Base-by-base conservation (phyloP, 768 basidiomycete species). In the Boletus tylopilopsis region DNA sequence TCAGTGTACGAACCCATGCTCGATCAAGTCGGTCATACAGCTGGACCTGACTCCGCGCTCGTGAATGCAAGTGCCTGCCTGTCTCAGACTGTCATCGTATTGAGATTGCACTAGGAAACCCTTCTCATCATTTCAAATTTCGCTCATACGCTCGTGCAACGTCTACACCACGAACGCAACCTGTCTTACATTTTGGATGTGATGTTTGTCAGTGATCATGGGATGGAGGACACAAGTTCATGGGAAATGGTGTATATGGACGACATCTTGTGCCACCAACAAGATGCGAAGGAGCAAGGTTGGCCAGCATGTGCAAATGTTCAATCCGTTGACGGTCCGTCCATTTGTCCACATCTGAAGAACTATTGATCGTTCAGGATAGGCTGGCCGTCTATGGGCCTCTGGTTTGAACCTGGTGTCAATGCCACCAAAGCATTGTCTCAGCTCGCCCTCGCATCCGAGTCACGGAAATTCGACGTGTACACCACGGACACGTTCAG, bases 191-290 rank as follows among this genome's bases (percentile, higher is more conserved):
- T 94, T 18, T 84, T 93, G 12, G 90, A 96, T 64, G 75, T 95
- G 27, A 77, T 95, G 21, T 93, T 94, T 58, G 92, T 96, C 55
- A 87, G 85, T 53, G 90, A 91, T 63, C 87, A 92, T 58, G 91
- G 90, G n/a, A 94, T 92, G 89, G 85, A 82, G 1, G 88, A 90
- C 63, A 95, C 91, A n/a, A 82, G 81, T 52, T 77, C 87, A 54
- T 82, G 84, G 0, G 80, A 85, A 42, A 75, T 79, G 41, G 69
- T 94, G 29, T 90, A 85, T 66, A 74, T 96, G 45, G 91, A 96
- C 63, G 86, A 22, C 16, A 27, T 6, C 1, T 27, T 27, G 27
- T 11, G 27, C 8, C 27, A 27, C 5, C 27, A 27, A 11, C 27
- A 7, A 27, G 27, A 27, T 11, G 27, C 27, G 11, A 11, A 11